Base-by-base conservation (phyloP, 345 rosid species). In the Salix arbutifolia region DNA sequence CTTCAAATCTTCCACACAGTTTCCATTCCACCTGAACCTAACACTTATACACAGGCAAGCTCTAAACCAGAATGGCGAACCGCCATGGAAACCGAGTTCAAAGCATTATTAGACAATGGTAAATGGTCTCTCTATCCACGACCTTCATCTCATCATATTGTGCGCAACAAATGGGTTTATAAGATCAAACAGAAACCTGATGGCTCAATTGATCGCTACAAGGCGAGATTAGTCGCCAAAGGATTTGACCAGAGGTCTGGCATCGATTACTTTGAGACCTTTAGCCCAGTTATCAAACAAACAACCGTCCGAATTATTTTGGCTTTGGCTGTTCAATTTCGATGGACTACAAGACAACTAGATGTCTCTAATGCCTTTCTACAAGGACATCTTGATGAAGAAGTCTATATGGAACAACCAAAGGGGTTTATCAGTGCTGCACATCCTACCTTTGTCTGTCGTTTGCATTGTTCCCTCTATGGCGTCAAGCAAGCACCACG, bases 21-120 rank as follows among this genome's bases (percentile, higher is more conserved):
- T 18, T 1, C 2, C 8, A 50, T 50, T 2, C n/a, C 8, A 1
- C n/a, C 0, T 50, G 0, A 6, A 7, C 9, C n/a, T 6, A 50
- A 18, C n/a, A 50, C 3, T 1, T 50, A 5, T 50, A 50, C 3
- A 50, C 9, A 50, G 9, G n/a, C 56, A 50, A 0, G 6, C n/a
- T 50, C n/a, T 0, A 50, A 50, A 50, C 9, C 1, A 4, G n/a
- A 50, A 50, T 50, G 53, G 3, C 7, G 0, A 14, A 7, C 1
- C 0, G 4, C 19, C 4, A 16, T 16, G 6, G 7, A 48, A 48
- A 14, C 19, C 16, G 19, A 48, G 53, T 48, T 48, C 19, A 48
- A 48, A 5, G 53, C 53, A 48, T 48, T 48, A 48, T 48, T 48
- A 6, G 6, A 48, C 1, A 48, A 16, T 0, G 2, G 0, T 4